Evolutionary conservation across 139 green algal genomes (phyloP), one percentile per base, ranked within the genome.

Genomic region (Picochlorum sp.): DNA sequence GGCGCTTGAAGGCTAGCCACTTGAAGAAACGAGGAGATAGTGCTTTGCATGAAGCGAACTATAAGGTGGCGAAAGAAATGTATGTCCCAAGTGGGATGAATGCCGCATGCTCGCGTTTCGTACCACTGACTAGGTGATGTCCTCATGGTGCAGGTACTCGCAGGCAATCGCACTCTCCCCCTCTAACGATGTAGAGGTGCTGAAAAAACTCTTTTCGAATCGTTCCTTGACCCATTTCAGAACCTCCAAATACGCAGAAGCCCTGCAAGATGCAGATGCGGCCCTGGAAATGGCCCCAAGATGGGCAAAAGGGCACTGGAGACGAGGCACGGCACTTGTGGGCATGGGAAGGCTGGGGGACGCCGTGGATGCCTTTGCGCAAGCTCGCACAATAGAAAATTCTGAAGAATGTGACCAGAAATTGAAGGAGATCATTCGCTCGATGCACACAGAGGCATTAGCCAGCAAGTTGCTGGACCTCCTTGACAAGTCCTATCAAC

Each of bases 231-330:
- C 77, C 0, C 68, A 71, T 47, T 13, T 10, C 24, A 77, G 69
- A 62, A 65, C 65, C 4, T n/a, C 28, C 34, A 57, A 65, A 4
- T 73, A 62, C 24, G 7, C 26, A 6, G 65, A 83, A 11, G 75
- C 77, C 1, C 55, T 83, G 52, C 30, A 16, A 8, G 74, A 83
- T 23, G 76, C 76, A 5, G 61, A 79, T 26, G n/a, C 23, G 3
- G 69, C 69, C 0, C 38, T 57, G 1, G 23, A 21, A 18, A 44
- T 63, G 7, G 50, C 23, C 4, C 70, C 75, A 2, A 26, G 6
- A 9, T 83, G 77, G 77, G 44, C 41, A 50, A 83, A 83, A 44
- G 70, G 41, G 11, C 63, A 82, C 60, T 83, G 65, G 66, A 47
- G 77, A 16, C 34, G 32, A 6, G 77, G 57, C 18, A 50, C 20